A percentile compares a stretch with the other conserved stretches of the same genome.
Conservation (phyloP, 2,329 filamentous ascomycete genomes). For the Neofusicoccum umdonicola region DNA sequence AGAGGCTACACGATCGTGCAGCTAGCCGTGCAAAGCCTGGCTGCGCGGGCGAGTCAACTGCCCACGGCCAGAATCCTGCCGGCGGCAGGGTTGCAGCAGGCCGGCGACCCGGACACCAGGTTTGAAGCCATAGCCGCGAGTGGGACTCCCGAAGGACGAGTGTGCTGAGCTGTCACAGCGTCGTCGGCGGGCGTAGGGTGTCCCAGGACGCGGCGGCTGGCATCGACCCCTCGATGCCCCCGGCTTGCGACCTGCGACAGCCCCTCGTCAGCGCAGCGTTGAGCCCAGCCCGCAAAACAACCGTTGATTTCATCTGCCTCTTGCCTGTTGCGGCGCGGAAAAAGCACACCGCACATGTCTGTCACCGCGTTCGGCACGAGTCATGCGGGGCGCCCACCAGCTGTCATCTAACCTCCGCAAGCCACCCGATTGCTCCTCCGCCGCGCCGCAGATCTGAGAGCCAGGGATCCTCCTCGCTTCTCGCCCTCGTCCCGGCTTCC, state of each 20-base stretch:
- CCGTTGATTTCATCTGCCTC: background rate
- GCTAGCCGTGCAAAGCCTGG: constrained; percentile 2
- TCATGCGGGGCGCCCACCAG: constrained; percentile 8
- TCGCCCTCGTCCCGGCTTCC: background rate
- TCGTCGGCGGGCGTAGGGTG: background rate
- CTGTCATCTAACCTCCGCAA: constrained; percentile 10
- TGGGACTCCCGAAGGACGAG: background rate
- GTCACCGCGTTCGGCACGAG: background rate
- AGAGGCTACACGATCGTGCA: constrained; percentile 18
- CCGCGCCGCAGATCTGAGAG: background rate
- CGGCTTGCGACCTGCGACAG: background rate
- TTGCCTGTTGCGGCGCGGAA: constrained; percentile 3
- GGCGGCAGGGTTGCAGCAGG: constrained; percentile 5
- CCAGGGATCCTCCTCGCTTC: constrained; percentile 13
- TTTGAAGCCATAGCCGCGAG: background rate
- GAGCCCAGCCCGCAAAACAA: constrained; percentile 2
- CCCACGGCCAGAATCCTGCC: background rate
- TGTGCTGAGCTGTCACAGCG: constrained; percentile 8
- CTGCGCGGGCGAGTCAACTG: background rate
- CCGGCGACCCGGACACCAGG: constrained; percentile 8
- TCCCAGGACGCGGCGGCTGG: constrained; percentile 2
- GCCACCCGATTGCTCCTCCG: constrained; percentile 11
- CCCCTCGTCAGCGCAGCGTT: background rate
- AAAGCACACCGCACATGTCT: constrained; percentile 2
- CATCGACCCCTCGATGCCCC: background rate